Conservation (phyloP, 441 rosid genomes). For the Eutrema salsugineum region DNA sequence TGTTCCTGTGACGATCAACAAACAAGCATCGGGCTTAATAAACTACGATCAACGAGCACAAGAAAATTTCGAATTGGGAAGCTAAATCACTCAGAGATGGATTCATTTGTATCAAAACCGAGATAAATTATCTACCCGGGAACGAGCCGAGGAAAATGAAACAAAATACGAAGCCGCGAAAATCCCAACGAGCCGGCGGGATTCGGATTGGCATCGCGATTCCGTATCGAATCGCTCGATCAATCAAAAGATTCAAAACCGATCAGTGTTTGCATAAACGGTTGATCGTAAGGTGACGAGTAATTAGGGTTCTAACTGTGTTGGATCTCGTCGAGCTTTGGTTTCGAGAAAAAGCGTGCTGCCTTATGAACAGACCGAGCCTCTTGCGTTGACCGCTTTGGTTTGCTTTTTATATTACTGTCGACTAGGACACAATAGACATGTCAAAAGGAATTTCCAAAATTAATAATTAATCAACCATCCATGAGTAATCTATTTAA, state of each 20-base stretch:
- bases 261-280: constrained; percentile 4
- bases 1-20: constrained; percentile 36
- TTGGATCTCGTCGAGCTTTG: constrained; percentile 22
- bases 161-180: constrained; percentile 24
- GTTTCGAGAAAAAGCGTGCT: constrained; percentile 1
- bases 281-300: not conserved
- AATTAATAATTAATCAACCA: not conserved
- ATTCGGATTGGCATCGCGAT: constrained; percentile 36
- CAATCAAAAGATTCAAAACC: not conserved
- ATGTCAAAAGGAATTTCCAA: not conserved
- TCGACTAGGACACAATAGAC: not conserved
- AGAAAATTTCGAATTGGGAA: not conserved
- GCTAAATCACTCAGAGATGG: not conserved
- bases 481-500: not conserved
- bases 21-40: not conserved
- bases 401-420: not conserved
- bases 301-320: not conserved
- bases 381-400: constrained; percentile 22
- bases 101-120: no score
- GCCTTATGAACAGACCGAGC: constrained; percentile 12
- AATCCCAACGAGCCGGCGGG: constrained; percentile 4
- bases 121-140: constrained; percentile 49
- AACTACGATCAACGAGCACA: not conserved
- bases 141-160: constrained; percentile 43
- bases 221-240: constrained; percentile 8